Conservation (phyloP, 2,329 filamentous ascomycete species). For the Rasamsonia emersonii region DNA sequence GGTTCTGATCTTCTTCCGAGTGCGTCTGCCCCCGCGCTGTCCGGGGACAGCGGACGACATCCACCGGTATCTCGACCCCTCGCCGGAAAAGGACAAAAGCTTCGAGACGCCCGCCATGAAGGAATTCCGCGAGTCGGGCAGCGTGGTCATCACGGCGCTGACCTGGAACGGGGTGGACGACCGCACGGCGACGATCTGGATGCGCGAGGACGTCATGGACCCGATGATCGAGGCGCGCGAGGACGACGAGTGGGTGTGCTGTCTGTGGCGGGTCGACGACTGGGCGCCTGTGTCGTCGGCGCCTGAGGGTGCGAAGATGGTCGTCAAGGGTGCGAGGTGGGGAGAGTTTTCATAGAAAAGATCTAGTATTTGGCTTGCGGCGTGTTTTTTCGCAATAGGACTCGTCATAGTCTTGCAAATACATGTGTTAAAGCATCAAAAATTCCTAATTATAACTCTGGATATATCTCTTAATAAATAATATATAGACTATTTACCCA, state of each 20-base stretch:
- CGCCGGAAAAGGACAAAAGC: not conserved
- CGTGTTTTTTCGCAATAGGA: too few species aligned
- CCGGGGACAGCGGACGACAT: not conserved
- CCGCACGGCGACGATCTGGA: conserved; percentile 5
- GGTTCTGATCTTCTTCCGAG: not conserved
- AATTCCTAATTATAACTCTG: too few species aligned
- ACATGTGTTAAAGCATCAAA: too few species aligned
- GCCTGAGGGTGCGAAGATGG: too few species aligned
- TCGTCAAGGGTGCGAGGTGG: too few species aligned
- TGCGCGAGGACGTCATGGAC: conserved; percentile 7
- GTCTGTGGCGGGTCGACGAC: conserved; percentile 1
- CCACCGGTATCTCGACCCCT: not conserved
- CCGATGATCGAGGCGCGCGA: not conserved
- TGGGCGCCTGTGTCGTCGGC: not conserved
- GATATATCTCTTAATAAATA: too few species aligned
- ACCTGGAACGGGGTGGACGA: not conserved
- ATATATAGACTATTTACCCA: too few species aligned
- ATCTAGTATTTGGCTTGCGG: too few species aligned
- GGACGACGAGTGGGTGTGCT: conserved; percentile 3
- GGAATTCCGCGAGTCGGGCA: conserved; percentile 6
- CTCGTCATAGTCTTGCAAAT: too few species aligned
- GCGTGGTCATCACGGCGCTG: conserved; percentile 6
- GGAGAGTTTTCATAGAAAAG: too few species aligned
- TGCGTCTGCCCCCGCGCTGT: not conserved
- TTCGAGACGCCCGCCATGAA: not conserved